Evolutionary conservation across 2,329 filamentous ascomycete genomes (phyloP), one percentile per base, ranked within the genome.

Genomic region (Tolypocladium paradoxum): DNA sequence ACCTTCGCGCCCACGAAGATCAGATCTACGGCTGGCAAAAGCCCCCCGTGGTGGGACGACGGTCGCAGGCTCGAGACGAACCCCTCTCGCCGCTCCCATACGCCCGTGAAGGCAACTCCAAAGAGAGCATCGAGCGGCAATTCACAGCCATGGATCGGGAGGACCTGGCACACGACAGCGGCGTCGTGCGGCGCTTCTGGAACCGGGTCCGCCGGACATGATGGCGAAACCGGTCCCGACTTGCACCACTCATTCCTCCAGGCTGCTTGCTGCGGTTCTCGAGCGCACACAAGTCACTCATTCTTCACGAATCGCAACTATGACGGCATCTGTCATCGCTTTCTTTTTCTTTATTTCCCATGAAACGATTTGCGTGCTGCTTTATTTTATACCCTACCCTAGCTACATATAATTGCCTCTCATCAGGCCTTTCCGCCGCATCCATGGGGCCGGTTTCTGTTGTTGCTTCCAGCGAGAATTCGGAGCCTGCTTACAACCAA

Each of bases 1-100:
- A 97, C 65, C 77, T 97, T 48, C 84, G 90, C 43, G 84, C 85
- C 5, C 77, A 84, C 57, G 87, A 92, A 56, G 82, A 85, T 12
- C 77, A 84, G 56, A 76, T 88, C 18, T 88, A 90, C 61, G 83
- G 83, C 43, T 88, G 84, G 82, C 81, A 85, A 62, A 62, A 67
- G 55, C 59, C 55, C 43, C 54, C 59, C 38, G 60, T 49, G 55
- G 60, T 49, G 55, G 72, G 58, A 68, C 76, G 58, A 74, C 82
- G 58, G 56, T 77, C 80, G 2, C 60, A 60, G 35, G 56, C 61
- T 2, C 65, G 66, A 35, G 68, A 71, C 22, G 72, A 70, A 6
- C 55, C 62, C 24, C 59, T 63, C 18, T 60, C 65, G n/a, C 58
- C 67, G 2, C 51, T 61, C 2, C 56, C 64, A 1, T 66, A 66